These are phyloP conservation scores for Sanghuangporus weigelae DNA, from an alignment of 1,284 basidiomycete genomes.

Conservation along the genomic window DNA sequence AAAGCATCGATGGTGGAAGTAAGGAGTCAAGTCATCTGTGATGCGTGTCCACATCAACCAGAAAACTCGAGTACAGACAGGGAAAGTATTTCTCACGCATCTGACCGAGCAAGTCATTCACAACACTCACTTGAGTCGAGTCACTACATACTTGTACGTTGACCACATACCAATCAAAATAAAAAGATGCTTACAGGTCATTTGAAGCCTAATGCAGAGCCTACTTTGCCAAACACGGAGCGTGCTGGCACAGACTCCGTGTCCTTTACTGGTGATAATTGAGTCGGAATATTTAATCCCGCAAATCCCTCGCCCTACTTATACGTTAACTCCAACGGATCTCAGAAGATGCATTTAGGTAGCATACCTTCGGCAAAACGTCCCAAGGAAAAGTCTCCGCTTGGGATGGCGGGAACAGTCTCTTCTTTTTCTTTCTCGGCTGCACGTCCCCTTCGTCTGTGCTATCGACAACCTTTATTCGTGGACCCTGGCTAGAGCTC, in stretches of 20 bases:
- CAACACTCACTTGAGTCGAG: not conserved
- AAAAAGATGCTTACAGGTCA: conserved; percentile 6
- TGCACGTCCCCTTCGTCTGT: conserved; percentile 1
- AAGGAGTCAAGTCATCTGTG: conserved; percentile 6
- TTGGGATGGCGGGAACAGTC: conserved; percentile 42
- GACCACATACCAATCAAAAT: not conserved
- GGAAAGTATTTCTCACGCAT: not conserved
- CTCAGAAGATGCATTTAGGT: not conserved
- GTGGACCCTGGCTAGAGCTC: conserved; percentile 20
- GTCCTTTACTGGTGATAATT: conserved; percentile 58
- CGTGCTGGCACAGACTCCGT: conserved; percentile 43
- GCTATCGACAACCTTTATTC: conserved; percentile 16
- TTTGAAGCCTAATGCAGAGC: conserved; percentile 13
- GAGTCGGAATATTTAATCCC: conserved; percentile 53
- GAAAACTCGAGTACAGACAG: not conserved
- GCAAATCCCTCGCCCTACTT: conserved; percentile 28
- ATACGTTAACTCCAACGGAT: conserved; percentile 3
- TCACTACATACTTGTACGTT: not conserved
- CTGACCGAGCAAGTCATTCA: not conserved
- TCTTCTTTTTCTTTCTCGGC: conserved; percentile 39
- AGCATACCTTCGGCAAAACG: conserved; percentile 31
- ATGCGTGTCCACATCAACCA: not conserved
- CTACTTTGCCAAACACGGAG: conserved; percentile 28
- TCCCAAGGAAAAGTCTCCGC: conserved; percentile 39
- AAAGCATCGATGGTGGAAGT: conserved; percentile 12